phyloP scores from a whole-genome alignment of 306 rosid species.

The Fragaria ananassa region DNA sequence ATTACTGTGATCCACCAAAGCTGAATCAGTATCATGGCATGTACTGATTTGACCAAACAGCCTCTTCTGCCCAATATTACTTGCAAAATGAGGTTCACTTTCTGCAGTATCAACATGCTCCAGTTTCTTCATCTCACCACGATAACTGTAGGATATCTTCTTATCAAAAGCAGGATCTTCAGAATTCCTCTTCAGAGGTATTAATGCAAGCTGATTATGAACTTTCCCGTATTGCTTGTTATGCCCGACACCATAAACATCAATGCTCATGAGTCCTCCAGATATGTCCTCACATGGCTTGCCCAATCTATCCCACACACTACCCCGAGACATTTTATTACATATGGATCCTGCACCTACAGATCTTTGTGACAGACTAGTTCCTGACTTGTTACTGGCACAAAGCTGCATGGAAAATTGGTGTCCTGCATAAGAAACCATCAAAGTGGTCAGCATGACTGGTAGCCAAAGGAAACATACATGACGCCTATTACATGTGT shows the following conservation, averaged over 20 bases:
- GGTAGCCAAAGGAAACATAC: neutral
- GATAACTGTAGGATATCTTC: neutral
- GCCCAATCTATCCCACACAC: constrained; percentile 35
- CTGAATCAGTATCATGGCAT: constrained; percentile 9
- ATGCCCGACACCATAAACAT: constrained; percentile 1
- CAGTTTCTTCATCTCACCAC: neutral
- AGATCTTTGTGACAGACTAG: neutral
- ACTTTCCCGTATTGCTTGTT: neutral
- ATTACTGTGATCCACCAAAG: constrained; percentile 15
- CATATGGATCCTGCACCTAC: neutral
- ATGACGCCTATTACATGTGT: neutral
- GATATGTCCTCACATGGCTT: constrained; percentile 23
- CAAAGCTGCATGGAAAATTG: neutral
- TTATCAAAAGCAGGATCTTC: constrained; percentile 6
- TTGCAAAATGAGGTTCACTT: constrained; percentile 10
- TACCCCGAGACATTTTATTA: constrained; percentile 9
- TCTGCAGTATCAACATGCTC: constrained; percentile 1
- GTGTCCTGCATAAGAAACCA: constrained; percentile 15
- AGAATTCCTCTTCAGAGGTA: neutral
- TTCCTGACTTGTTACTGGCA: constrained; percentile 4
- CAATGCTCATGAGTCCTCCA: neutral
- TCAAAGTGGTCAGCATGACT: neutral
- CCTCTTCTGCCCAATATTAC: constrained; percentile 23
- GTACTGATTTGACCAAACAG: constrained; percentile 23
- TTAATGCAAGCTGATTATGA: neutral